These are phyloP conservation scores for Venturia carpophila DNA, from an alignment of 2,329 filamentous ascomycete species.

Conservation along the genomic window DNA sequence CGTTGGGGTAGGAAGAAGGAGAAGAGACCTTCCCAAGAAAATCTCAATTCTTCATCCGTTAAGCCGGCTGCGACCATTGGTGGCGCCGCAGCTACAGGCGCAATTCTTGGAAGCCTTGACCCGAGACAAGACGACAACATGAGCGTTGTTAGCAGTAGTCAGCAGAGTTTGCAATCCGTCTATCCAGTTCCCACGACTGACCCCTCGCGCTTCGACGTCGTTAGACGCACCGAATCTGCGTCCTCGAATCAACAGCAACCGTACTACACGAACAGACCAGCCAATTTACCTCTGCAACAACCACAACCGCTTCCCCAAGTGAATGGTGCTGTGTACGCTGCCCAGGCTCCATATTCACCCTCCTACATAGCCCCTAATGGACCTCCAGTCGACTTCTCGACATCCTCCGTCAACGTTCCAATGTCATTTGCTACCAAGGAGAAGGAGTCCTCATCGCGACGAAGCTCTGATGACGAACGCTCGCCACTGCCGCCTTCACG, in stretches of 20 bases:
- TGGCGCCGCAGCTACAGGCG: constrained; percentile 35
- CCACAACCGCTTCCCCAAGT: constrained; percentile 66
- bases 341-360: constrained; percentile 34
- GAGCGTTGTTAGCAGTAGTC: constrained; percentile 39
- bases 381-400: constrained; percentile 27
- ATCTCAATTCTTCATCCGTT: constrained; percentile 23
- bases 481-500: not conserved
- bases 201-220: constrained; percentile 53
- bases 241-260: constrained; percentile 29
- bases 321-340: constrained; percentile 52
- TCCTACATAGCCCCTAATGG: constrained; percentile 36
- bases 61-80: constrained; percentile 35
- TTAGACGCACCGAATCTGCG: constrained; percentile 41
- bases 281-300: constrained; percentile 67
- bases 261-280: constrained; percentile 43
- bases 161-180: constrained; percentile 52
- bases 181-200: constrained; percentile 62
- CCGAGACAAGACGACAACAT: constrained; percentile 26
- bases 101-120: constrained; percentile 43
- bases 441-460: not conserved
- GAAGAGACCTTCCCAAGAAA: constrained; percentile 24
- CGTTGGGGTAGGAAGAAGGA: constrained; percentile 48
- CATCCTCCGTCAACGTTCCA: not conserved
- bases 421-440: not conserved
- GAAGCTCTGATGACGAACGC: constrained; percentile 13